These are phyloP conservation scores for Yamadazyma akitaensis DNA, from an alignment of 805 yeast species.

Conservation along the genomic window DNA sequence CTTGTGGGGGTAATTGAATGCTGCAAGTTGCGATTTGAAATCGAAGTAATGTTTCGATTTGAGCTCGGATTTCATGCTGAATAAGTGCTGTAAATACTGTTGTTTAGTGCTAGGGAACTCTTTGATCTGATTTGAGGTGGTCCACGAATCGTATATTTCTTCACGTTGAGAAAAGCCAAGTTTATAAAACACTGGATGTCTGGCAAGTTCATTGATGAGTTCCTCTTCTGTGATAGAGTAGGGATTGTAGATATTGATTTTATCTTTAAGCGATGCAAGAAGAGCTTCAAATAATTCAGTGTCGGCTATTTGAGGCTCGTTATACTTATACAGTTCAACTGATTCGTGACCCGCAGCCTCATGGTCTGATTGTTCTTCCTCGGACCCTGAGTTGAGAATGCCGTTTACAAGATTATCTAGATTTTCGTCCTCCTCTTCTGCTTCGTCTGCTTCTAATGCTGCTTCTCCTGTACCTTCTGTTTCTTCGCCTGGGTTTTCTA, in stretches of 20 bases:
- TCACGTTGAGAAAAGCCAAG: constrained; percentile 20
- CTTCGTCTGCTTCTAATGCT: background rate
- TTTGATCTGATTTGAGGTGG: constrained; percentile 1
- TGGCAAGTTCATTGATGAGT: constrained; percentile 24
- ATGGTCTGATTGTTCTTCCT: background rate
- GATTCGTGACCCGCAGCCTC: background rate
- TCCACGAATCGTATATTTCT: constrained; percentile 26
- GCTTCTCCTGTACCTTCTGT: no score
- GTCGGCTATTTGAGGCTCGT: background rate
- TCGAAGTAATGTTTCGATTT: constrained; percentile 25
- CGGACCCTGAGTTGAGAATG: constrained; percentile 1
- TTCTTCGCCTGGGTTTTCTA: no score
- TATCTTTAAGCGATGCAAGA: constrained; percentile 21
- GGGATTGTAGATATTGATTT: constrained; percentile 32
- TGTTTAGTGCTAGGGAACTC: constrained; percentile 17
- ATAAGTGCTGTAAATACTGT: constrained; percentile 23
- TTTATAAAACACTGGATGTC: constrained; percentile 27
- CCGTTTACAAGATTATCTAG: constrained; percentile 9
- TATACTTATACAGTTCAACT: background rate
- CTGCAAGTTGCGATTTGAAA: constrained; percentile 18
- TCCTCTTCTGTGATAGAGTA: constrained; percentile 40
- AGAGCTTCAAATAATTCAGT: constrained; percentile 20
- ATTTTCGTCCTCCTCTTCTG: constrained; percentile 3
- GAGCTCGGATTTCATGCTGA: constrained; percentile 26
- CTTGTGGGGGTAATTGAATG: constrained; percentile 13